Percentiles rank a stretch among this genome's conserved stretches.
phyloP scores from a whole-genome alignment of 2,329 filamentous ascomycete genomes.

The Mollisia scopiformis region DNA sequence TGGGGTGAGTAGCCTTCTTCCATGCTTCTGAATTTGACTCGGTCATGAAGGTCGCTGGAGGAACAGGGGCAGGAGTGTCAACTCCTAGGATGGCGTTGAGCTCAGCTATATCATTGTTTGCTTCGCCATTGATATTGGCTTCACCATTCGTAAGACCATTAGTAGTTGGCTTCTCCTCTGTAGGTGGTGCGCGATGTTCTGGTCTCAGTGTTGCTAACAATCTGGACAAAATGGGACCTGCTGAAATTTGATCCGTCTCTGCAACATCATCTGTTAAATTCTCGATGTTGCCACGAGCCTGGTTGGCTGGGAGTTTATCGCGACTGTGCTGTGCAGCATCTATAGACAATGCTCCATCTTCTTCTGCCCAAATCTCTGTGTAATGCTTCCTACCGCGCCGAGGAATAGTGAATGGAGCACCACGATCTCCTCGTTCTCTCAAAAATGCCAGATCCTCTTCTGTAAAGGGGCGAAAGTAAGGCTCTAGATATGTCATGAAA shows the following conservation, averaged over 20 bases:
- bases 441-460: slow-evolving; percentile 95
- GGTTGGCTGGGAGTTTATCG: slow-evolving; percentile 75
- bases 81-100: slow-evolving; percentile 22
- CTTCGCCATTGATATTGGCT: slow-evolving; percentile 48
- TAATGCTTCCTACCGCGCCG: slow-evolving; percentile 85
- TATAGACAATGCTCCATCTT: slow-evolving; percentile 79
- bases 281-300: slow-evolving; percentile 83
- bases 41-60: slow-evolving; percentile 78
- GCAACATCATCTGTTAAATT: slow-evolving; percentile 84
- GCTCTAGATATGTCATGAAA: slow-evolving; percentile 90
- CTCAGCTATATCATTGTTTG: slow-evolving; percentile 37
- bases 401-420: slow-evolving; percentile 83
- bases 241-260: slow-evolving; percentile 86
- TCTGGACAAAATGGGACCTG: slow-evolving; percentile 82
- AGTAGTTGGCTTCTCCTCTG: slow-evolving; percentile 56
- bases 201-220: slow-evolving; percentile 81
- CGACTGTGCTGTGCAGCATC: slow-evolving; percentile 65
- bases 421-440: slow-evolving; percentile 84
- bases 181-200: slow-evolving; percentile 60
- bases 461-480: slow-evolving; percentile 84
- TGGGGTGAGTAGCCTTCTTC: slow-evolving; percentile 75
- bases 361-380: slow-evolving; percentile 89
- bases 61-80: slow-evolving; percentile 39
- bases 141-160: slow-evolving; percentile 57
- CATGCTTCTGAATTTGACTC: slow-evolving; percentile 77